A percentile compares a stretch with the other conserved stretches of the same genome.
Conservation (phyloP, 768 basidiomycete genomes). For the Amanita rimosa region DNA sequence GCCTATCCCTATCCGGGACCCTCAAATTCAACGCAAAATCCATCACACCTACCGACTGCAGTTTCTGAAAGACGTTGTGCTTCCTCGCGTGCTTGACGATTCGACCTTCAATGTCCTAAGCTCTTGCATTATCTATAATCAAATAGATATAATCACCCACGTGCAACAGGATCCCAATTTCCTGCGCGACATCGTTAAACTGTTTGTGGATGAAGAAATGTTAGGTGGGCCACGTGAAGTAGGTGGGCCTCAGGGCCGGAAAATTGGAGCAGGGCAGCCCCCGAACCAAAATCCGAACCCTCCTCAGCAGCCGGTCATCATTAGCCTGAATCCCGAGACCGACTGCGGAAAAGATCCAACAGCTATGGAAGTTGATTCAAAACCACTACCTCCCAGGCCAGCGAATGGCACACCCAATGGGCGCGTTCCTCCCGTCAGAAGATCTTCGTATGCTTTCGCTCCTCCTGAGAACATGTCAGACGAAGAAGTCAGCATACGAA, state of each 20-base stretch:
- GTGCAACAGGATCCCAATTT: slow-evolving; percentile 72
- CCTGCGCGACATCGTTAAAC: slow-evolving; percentile 63
- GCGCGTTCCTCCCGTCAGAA: slow-evolving; percentile 9
- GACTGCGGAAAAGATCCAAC: slow-evolving; percentile 22
- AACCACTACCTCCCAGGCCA: slow-evolving; percentile 16
- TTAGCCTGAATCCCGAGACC: slow-evolving; percentile 30
- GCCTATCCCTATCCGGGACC: slow-evolving; percentile 76
- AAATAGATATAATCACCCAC: slow-evolving; percentile 93
- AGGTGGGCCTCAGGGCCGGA: not conserved
- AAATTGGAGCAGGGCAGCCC: slow-evolving; percentile 12
- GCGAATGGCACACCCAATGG: slow-evolving; percentile 17
- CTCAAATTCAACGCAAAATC: slow-evolving; percentile 71
- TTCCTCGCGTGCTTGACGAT: slow-evolving; percentile 90
- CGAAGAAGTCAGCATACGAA: slow-evolving; percentile 43
- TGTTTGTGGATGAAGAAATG: slow-evolving; percentile 68
- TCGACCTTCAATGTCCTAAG: slow-evolving; percentile 95
- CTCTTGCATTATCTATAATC: slow-evolving; percentile 97
- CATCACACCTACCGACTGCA: slow-evolving; percentile 96
- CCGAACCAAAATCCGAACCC: slow-evolving; percentile 8
- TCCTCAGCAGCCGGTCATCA: slow-evolving; percentile 21
- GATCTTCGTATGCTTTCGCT: slow-evolving; percentile 37
- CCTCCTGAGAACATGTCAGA: slow-evolving; percentile 46
- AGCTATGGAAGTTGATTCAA: slow-evolving; percentile 30
- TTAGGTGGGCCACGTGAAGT: slow-evolving; percentile 21
- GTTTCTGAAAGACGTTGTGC: slow-evolving; percentile 96